Conservation (phyloP, 345 rosid genomes). For the Citrus sp. region DNA sequence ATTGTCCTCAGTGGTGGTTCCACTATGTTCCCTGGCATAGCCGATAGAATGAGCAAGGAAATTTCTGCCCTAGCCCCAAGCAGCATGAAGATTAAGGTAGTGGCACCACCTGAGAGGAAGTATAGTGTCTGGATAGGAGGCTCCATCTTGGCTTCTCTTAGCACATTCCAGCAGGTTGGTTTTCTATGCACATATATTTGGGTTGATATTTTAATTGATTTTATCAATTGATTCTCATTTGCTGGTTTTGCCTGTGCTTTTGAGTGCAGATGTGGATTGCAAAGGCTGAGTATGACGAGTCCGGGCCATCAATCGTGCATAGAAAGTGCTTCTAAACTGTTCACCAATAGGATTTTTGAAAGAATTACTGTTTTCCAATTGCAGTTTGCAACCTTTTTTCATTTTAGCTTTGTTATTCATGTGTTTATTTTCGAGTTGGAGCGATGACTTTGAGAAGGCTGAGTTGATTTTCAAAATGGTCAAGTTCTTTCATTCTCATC, state of each 20-base stretch:
- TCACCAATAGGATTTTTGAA: slow-evolving; percentile 18
- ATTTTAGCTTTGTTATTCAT: slow-evolving; percentile 30
- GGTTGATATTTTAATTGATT: neutral
- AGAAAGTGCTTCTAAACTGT: slow-evolving; percentile 78
- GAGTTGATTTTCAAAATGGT: slow-evolving; percentile 26
- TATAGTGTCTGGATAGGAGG: slow-evolving; percentile 97
- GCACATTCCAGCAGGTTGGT: slow-evolving; percentile 94
- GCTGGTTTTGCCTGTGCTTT: neutral
- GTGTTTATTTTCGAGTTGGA: slow-evolving; percentile 35
- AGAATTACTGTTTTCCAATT: slow-evolving; percentile 18
- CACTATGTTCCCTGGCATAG: slow-evolving; percentile 88
- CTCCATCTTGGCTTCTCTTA: slow-evolving; percentile 86
- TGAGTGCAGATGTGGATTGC: slow-evolving; percentile 86
- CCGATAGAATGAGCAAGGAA: slow-evolving; percentile 94
- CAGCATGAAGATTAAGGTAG: slow-evolving; percentile 98
- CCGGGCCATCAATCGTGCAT: slow-evolving; percentile 93
- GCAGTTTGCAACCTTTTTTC: slow-evolving; percentile 30
- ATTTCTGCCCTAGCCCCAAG: slow-evolving; percentile 88
- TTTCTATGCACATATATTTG: neutral
- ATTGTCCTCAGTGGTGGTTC: slow-evolving; percentile 95
- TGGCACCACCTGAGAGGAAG: slow-evolving; percentile 89
- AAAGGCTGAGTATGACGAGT: slow-evolving; percentile 90
- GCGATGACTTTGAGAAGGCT: slow-evolving; percentile 36
- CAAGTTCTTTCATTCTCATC: slow-evolving; percentile 35
- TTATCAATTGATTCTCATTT: neutral